Evolutionary conservation across 495 filamentous ascomycete genomes (phyloP).

Genomic region (Aspergillus nanangensis): DNA sequence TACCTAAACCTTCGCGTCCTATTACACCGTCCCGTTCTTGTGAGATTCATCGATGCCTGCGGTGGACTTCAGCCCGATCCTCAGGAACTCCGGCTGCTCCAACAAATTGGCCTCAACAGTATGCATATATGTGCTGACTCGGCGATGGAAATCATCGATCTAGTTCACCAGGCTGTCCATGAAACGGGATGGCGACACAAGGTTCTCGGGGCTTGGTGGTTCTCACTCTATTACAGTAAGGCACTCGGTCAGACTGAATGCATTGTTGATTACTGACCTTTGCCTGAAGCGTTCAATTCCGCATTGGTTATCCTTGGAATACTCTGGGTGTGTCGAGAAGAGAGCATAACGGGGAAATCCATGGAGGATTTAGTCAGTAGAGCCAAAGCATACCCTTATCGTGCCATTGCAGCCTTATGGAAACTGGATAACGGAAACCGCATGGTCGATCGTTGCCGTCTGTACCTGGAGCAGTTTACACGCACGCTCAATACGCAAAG

Average conservation of each 20-base stretch:
- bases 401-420: slow-evolving; percentile 29
- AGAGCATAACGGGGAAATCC: slow-evolving; percentile 4
- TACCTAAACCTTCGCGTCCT: slow-evolving; percentile 34
- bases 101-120: slow-evolving; percentile 33
- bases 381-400: slow-evolving; percentile 15
- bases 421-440: slow-evolving; percentile 35
- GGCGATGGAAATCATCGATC: slow-evolving; percentile 33
- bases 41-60: slow-evolving; percentile 28
- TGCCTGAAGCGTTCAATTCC: slow-evolving; percentile 35
- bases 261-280: no score
- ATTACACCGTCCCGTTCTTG: slow-evolving; percentile 35
- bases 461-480: slow-evolving; percentile 31
- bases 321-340: slow-evolving; percentile 21
- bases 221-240: slow-evolving; percentile 38
- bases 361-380: slow-evolving; percentile 12
- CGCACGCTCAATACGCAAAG: slow-evolving; percentile 19
- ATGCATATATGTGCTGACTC: slow-evolving; percentile 32
- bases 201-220: slow-evolving; percentile 39
- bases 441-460: slow-evolving; percentile 34
- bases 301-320: slow-evolving; percentile 31
- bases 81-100: slow-evolving; percentile 16
- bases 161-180: slow-evolving; percentile 25
- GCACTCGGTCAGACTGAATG: neutral
- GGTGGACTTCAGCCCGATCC: slow-evolving; percentile 24
- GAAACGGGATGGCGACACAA: slow-evolving; percentile 17